Conservation (phyloP, 345 rosid species). For the Brassica napus region Da-Ae NC_063450.1:29632001-29632500, state of each 20-base stretch:
- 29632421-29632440: conserved; percentile 71
- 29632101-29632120: conserved; percentile 61
- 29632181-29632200: conserved; percentile 62
- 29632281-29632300: conserved; percentile 52
- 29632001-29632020: conserved; percentile 56
- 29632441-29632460: conserved; percentile 61
- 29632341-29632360: conserved; percentile 72
- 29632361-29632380: conserved; percentile 46
- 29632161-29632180: conserved; percentile 53
- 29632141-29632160: conserved; percentile 56
- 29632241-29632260: conserved; percentile 69
- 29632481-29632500: conserved; percentile 57
- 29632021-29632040: conserved; percentile 56
- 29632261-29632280: conserved; percentile 57
- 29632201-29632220: conserved; percentile 49
- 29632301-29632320: conserved; percentile 71
- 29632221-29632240: conserved; percentile 66
- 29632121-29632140: conserved; percentile 61
- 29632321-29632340: conserved; percentile 80
- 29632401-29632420: conserved; percentile 65
- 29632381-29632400: conserved; percentile 50
- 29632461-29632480: conserved; percentile 62
- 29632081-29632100: conserved; percentile 55
- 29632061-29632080: conserved; percentile 51
- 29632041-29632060: conserved; percentile 62